Conservation (phyloP, 2,329 filamentous ascomycete genomes). For the Fusarium sp. region DNA sequence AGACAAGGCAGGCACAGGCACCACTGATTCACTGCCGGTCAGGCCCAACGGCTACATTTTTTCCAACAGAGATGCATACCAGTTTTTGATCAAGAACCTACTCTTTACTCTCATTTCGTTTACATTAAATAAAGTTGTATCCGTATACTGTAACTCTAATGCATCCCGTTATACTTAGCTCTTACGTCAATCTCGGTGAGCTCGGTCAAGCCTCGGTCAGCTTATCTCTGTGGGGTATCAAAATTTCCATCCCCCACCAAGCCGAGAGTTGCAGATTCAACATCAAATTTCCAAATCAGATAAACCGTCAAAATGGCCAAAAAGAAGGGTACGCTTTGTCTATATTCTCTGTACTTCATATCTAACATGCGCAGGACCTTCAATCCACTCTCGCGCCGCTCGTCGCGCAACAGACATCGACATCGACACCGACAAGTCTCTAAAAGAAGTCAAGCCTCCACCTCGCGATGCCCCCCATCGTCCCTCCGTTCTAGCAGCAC, state of each 20-base stretch:
- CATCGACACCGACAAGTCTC: conserved; percentile 77
- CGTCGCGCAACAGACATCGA: conserved; percentile 77
- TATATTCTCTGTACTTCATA: rapidly evolving
- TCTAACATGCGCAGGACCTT: conserved; percentile 60
- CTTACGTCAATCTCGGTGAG: conserved; percentile 27
- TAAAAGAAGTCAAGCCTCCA: conserved; percentile 69
- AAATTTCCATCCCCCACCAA: conserved; percentile 44
- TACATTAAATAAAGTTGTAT: neutral
- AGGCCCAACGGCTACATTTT: neutral
- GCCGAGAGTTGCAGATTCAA: conserved; percentile 28
- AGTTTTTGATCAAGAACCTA: neutral
- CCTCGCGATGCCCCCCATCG: conserved; percentile 55
- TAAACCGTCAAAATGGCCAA: conserved; percentile 47
- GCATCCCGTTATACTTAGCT: neutral
- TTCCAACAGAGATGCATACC: neutral
- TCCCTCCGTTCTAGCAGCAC: conserved; percentile 75
- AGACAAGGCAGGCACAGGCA: neutral
- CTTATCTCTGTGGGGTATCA: conserved; percentile 45
- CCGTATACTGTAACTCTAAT: neutral
- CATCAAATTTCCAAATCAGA: conserved; percentile 22
- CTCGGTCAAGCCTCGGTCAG: conserved; percentile 41
- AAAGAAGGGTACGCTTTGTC: conserved; percentile 43
- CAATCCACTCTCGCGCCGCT: conserved; percentile 78
- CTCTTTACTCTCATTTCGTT: neutral
- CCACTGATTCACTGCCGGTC: neutral